Percentiles rank a stretch among this genome's conserved stretches.
Conservation (phyloP, 2,329 filamentous ascomycete genomes). For the Alternaria sp. region DNA sequence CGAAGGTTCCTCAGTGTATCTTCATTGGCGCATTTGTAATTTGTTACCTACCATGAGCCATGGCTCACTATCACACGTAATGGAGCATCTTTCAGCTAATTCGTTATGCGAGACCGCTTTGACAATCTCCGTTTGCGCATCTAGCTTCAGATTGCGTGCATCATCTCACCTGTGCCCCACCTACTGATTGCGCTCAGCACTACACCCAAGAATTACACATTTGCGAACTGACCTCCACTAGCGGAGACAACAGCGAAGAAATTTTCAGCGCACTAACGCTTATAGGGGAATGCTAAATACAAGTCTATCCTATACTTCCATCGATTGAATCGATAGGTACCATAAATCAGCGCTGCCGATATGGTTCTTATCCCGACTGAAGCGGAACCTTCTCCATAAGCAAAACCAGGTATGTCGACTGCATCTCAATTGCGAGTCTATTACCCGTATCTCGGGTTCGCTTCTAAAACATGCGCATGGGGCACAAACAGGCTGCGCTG, state of each 20-base stretch:
- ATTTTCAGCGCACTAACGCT: background rate
- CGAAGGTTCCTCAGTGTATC: constrained; percentile 1
- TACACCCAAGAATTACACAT: background rate
- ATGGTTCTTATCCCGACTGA: background rate
- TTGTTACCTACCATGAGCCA: background rate
- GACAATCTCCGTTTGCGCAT: background rate
- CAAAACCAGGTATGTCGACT: constrained; percentile 15
- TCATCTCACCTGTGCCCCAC: background rate
- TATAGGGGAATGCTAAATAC: background rate
- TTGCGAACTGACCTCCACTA: background rate
- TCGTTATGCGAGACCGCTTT: background rate
- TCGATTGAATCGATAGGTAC: background rate
- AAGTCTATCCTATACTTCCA: background rate
- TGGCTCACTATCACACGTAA: background rate
- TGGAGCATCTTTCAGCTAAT: background rate
- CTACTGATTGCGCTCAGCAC: background rate
- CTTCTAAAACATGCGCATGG: background rate
- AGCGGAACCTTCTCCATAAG: constrained; percentile 12
- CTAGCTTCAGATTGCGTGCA: background rate
- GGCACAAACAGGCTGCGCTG: constrained; percentile 19
- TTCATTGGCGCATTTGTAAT: constrained; percentile 17
- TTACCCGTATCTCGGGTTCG: constrained; percentile 14
- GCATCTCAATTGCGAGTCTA: background rate
- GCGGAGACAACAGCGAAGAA: background rate
- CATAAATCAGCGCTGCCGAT: constrained; percentile 6